Evolutionary conservation across 192 early-diverging fungal species (phyloP), one percentile per base, ranked within the genome.

Genomic region (Entrophospora sp.): DNA sequence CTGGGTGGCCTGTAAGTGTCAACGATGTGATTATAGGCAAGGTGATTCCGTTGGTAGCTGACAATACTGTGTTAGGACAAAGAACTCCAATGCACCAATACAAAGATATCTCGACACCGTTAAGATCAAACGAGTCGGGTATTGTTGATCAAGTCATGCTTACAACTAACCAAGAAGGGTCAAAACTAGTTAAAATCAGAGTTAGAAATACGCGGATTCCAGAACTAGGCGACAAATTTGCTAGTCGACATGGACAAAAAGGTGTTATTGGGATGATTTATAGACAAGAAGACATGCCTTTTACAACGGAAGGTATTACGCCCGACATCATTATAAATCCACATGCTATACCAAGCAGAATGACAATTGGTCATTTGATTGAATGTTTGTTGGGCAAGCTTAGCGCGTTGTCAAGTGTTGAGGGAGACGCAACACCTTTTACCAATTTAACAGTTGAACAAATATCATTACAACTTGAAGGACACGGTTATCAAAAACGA

Each of bases 241-340:
- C 92, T 10, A 95, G 92, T 32, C 88, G 96, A 57, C 94, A 97
- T 82, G 96, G 94, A 59, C 96, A 98, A 70, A 98, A 98, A 70
- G 96, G 96, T 61, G 92, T 95, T 24, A 91, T 89, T 64, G 96
- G 94, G 43, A 91, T 96, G 55, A 98, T 98, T 77, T 93, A 97
- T 38, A 86, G 89, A 66, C 92, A 96, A 64, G 94, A 96, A 73
- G 94, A 98, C 72, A 92, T 98, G 92, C 96, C 96, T 25, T 98
- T 97, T 74, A 81, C 87, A 12, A 93, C 96, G 71, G 72, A 81
- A 35, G 96, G 96, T 46, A 83, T 96, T 30, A 84, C 79, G 40
- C 96, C 96, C 9, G 96, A 98, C 67, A 90, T 98, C 58, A 93
- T 98, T 79, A 98, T 98, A 93, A 98, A 98, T 81, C 96, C 96